Percentiles rank a stretch among this genome's conserved stretches.
Conservation (phyloP, 345 rosid genomes). For the Noccaea caerulescens region DNA sequence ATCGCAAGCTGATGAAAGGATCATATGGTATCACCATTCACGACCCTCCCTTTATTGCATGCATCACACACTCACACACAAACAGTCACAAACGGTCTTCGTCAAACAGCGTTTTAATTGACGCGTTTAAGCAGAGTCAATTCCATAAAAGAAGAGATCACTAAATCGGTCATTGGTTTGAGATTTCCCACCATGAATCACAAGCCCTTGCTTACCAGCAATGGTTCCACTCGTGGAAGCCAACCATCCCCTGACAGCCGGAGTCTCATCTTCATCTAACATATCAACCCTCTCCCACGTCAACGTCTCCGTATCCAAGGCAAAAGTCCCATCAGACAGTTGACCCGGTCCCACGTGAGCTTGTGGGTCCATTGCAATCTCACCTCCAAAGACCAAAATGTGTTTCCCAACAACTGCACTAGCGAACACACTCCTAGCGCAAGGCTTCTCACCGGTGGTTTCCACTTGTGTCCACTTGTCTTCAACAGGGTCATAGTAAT, state of each 20-base stretch:
- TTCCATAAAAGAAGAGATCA: slow-evolving; percentile 35
- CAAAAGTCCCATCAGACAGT: slow-evolving; percentile 3
- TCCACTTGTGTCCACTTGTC: slow-evolving; percentile 21
- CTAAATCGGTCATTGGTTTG: slow-evolving; percentile 33
- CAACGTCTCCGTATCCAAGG: slow-evolving; percentile 23
- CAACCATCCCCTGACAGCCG: slow-evolving; percentile 34
- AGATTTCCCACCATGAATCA: slow-evolving; percentile 43
- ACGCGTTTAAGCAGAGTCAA: background rate
- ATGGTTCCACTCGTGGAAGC: slow-evolving; percentile 35
- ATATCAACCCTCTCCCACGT: slow-evolving; percentile 27
- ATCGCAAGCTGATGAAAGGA: background rate
- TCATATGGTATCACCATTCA: background rate
- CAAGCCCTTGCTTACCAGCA: slow-evolving; percentile 35
- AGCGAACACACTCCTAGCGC: slow-evolving; percentile 18
- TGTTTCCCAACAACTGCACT: slow-evolving; percentile 11
- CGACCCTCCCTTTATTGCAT: slow-evolving; percentile 7
- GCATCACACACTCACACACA: background rate
- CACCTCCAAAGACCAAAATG: slow-evolving; percentile 29
- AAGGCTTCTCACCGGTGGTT: slow-evolving; percentile 25
- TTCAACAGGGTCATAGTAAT: slow-evolving; percentile 1
- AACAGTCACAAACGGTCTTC: slow-evolving; percentile 7
- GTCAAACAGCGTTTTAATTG: background rate
- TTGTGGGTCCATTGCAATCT: background rate
- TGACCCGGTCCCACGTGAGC: slow-evolving; percentile 3
- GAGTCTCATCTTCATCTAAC: slow-evolving; percentile 10